phyloP scores from a whole-genome alignment of 2,329 filamentous ascomycete species.

The Colletotrichum godetiae region DNA sequence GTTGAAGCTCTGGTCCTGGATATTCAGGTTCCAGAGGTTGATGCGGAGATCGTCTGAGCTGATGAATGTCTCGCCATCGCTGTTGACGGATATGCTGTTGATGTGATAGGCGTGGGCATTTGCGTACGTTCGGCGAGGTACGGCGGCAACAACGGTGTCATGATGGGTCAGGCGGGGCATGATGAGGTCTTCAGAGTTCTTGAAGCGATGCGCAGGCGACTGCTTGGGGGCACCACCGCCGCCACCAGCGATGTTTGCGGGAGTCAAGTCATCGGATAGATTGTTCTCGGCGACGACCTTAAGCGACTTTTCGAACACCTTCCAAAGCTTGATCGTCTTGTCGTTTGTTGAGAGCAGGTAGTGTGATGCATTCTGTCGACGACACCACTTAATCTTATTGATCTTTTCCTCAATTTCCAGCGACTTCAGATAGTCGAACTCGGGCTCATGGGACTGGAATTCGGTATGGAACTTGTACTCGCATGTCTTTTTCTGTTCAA shows the following conservation, averaged over 20 bases:
- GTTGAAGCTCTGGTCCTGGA: constrained; percentile 99
- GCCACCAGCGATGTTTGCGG: constrained; percentile 76
- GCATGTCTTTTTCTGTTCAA: constrained; percentile 94
- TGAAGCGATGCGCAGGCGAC: constrained; percentile 80
- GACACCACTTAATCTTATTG: constrained; percentile 99
- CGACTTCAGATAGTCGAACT: constrained; percentile 99
- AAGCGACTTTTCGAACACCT: constrained; percentile 98
- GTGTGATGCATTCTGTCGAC: constrained; percentile 97
- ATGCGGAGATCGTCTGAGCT: constrained; percentile 97
- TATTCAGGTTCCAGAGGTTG: constrained; percentile 99
- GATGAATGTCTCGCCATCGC: constrained; percentile 98
- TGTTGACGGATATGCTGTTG: constrained; percentile 99
- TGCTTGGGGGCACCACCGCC: constrained; percentile 83
- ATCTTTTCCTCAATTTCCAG: constrained; percentile 99
- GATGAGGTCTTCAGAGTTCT: constrained; percentile 84
- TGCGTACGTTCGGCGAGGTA: constrained; percentile 94
- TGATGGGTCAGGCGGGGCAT: constrained; percentile 96
- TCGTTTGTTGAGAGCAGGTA: constrained; percentile 98
- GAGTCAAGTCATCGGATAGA: constrained; percentile 92
- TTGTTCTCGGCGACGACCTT: constrained; percentile 99
- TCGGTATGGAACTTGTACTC: constrained; percentile 99
- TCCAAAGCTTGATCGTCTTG: constrained; percentile 99
- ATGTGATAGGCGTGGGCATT: constrained; percentile 99
- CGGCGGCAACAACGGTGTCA: constrained; percentile 96
- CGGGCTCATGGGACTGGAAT: constrained; percentile 98